A percentile compares a stretch with the other conserved stretches of the same genome.
phyloP scores from a whole-genome alignment of 441 rosid genomes.

The Daphne laureola region DNA sequence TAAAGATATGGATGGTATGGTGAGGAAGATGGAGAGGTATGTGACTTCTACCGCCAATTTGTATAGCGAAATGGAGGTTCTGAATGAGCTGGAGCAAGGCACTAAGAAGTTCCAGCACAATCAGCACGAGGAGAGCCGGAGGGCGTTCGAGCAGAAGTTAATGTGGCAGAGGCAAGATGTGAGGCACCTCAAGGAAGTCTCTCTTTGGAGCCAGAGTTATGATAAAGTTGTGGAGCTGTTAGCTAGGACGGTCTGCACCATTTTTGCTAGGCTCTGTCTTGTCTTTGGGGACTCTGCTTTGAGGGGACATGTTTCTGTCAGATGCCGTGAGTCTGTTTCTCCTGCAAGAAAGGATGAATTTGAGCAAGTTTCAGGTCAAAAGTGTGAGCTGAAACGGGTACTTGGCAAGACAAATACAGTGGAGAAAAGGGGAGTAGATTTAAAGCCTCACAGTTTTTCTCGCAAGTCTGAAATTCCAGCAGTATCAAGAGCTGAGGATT shows the following conservation, averaged over 20 bases:
- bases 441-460: slow-evolving; percentile 29
- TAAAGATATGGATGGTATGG: slow-evolving; percentile 89
- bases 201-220: slow-evolving; percentile 79
- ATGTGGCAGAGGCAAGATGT: slow-evolving; percentile 96
- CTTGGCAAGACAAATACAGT: slow-evolving; percentile 26
- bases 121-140: slow-evolving; percentile 77
- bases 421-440: slow-evolving; percentile 23
- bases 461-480: slow-evolving; percentile 36
- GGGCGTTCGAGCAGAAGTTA: slow-evolving; percentile 83
- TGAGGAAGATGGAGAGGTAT: slow-evolving; percentile 88
- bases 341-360: slow-evolving; percentile 22
- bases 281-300: slow-evolving; percentile 61
- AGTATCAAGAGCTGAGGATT: slow-evolving; percentile 46
- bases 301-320: slow-evolving; percentile 22
- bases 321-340: slow-evolving; percentile 16
- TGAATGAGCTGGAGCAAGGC: slow-evolving; percentile 79
- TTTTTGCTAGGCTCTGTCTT: slow-evolving; percentile 60
- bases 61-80: slow-evolving; percentile 82
- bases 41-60: slow-evolving; percentile 61
- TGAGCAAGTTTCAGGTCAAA: slow-evolving; percentile 21
- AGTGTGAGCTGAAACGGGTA: slow-evolving; percentile 33
- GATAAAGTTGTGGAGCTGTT: slow-evolving; percentile 91
- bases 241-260: slow-evolving; percentile 80
- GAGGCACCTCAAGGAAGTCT: slow-evolving; percentile 71
- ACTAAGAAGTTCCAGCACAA: slow-evolving; percentile 68